Conservation (phyloP, 2,329 filamentous ascomycete species). For the Fusarium praegraminearum region DNA sequence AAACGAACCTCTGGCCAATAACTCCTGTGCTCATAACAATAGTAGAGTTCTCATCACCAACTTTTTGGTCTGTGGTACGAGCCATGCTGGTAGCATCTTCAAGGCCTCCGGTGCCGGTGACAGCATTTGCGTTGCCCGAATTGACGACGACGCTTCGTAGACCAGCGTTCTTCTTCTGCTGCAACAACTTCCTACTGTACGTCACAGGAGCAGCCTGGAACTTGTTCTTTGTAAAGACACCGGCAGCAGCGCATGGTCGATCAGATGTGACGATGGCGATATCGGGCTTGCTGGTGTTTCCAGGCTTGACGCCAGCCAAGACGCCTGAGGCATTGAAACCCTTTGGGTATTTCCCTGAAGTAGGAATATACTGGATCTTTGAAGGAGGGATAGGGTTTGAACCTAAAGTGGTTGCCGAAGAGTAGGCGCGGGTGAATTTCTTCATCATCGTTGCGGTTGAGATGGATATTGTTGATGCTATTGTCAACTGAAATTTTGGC, state of each 20-base stretch:
- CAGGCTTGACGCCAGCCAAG: slow-evolving; percentile 92
- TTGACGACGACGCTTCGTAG: slow-evolving; percentile 90
- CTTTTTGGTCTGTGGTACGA: slow-evolving; percentile 75
- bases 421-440: slow-evolving; percentile 53
- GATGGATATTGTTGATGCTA: slow-evolving; percentile 26
- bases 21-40: slow-evolving; percentile 99
- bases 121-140: slow-evolving; percentile 96
- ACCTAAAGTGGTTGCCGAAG: slow-evolving; percentile 46
- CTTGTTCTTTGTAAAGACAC: slow-evolving; percentile 97
- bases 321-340: slow-evolving; percentile 90
- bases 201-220: slow-evolving; percentile 97
- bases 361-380: slow-evolving; percentile 92
- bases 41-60: slow-evolving; percentile 68
- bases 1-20: slow-evolving; percentile 83
- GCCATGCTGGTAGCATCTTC: slow-evolving; percentile 92
- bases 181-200: slow-evolving; percentile 79
- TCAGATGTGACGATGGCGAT: slow-evolving; percentile 90
- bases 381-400: slow-evolving; percentile 71
- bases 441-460: slow-evolving; percentile 44
- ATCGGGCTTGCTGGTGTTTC: slow-evolving; percentile 91
- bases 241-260: slow-evolving; percentile 84
- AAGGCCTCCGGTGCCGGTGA: slow-evolving; percentile 89
- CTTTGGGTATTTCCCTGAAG: slow-evolving; percentile 85
- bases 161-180: slow-evolving; percentile 73
- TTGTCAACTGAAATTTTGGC: slow-evolving; percentile 22